Conservation (phyloP, 2,329 filamentous ascomycete species). For the Claviceps monticola region DNA sequence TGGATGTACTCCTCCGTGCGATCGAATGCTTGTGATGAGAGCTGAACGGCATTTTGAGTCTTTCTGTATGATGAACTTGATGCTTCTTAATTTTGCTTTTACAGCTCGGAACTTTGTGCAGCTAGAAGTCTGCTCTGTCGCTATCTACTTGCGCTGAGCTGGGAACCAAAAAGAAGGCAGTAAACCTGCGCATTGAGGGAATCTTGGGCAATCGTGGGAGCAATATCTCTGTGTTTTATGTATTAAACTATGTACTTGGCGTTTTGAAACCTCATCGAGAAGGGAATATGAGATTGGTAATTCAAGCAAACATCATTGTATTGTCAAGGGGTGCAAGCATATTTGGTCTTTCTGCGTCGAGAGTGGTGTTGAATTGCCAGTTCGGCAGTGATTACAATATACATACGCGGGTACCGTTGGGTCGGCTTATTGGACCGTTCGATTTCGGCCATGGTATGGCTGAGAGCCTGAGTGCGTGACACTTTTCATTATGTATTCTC, state of each 20-base stretch:
- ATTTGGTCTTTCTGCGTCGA: no score
- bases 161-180: not conserved
- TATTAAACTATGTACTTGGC: not conserved
- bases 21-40: conserved; percentile 39
- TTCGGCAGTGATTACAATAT: no score
- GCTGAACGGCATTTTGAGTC: not conserved
- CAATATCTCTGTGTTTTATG: not conserved
- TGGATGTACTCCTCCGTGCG: conserved; percentile 46
- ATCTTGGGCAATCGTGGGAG: not conserved
- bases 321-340: no score
- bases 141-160: not conserved
- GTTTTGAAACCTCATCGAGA: not conserved
- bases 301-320: no score
- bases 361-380: no score
- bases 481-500: no score
- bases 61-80: not conserved
- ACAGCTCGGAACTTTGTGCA: no score
- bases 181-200: not conserved
- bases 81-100: not conserved
- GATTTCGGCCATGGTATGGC: no score
- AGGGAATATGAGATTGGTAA: no score
- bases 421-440: no score
- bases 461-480: no score
- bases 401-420: no score
- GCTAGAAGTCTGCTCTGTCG: not conserved